These are phyloP conservation scores for Fomitopsis pinicola DNA, from an alignment of 1,284 basidiomycete genomes.

Conservation along the genomic window DNA sequence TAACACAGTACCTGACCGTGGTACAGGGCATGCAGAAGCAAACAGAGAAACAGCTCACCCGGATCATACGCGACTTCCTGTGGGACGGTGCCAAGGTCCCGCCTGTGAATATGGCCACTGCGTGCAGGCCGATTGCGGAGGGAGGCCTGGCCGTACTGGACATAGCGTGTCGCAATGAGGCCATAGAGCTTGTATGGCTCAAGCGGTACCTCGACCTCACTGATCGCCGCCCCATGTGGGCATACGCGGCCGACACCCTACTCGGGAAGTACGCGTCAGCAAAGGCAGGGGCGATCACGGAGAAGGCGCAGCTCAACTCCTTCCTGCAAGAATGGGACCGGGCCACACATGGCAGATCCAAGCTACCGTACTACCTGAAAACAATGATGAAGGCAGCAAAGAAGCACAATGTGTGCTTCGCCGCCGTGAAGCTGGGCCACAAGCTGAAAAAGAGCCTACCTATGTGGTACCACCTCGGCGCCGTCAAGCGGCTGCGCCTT, in stretches of 20 bases:
- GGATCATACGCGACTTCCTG: neutral
- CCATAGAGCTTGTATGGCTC: neutral
- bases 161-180: neutral
- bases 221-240: neutral
- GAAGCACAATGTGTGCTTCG: neutral
- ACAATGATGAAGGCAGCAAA: neutral
- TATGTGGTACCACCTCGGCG: conserved; percentile 1
- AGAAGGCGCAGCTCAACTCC: neutral
- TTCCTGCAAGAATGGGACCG: neutral
- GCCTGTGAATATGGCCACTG: neutral
- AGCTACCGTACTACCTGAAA: neutral
- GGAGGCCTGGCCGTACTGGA: neutral
- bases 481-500: neutral
- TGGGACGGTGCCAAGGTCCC: neutral
- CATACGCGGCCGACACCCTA: neutral
- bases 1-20: conserved; percentile 10
- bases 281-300: neutral
- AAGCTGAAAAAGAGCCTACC: neutral
- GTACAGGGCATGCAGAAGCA: conserved; percentile 19
- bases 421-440: neutral
- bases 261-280: neutral
- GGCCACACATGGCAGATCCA: neutral
- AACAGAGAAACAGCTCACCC: neutral
- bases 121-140: neutral
- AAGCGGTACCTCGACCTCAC: neutral